Percentiles rank a stretch among this genome's conserved stretches.
phyloP scores from a whole-genome alignment of 306 rosid genomes.

The Myrica gale region DNA sequence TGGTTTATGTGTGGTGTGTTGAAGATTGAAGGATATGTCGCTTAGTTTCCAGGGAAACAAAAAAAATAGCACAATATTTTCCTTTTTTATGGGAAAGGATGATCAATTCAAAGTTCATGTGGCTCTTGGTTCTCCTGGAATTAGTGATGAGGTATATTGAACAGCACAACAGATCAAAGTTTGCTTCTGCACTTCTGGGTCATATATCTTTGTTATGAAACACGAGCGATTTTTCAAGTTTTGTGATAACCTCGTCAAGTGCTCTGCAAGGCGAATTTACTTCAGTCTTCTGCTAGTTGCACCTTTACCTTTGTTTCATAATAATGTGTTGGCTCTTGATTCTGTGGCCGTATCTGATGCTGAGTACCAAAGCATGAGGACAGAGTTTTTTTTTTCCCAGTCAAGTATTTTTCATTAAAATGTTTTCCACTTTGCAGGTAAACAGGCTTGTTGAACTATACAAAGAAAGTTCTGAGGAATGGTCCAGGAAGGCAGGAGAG shows the following conservation, averaged over 20 bases:
- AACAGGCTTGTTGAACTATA: slow-evolving; percentile 81
- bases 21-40: too few species aligned
- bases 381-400: not conserved
- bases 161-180: not conserved
- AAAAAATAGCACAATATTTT: too few species aligned
- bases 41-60: too few species aligned
- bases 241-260: not conserved
- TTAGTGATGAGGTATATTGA: not conserved
- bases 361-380: not conserved
- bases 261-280: not conserved
- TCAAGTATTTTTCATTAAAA: slow-evolving; percentile 9
- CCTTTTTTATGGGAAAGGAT: too few species aligned
- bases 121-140: not conserved
- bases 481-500: slow-evolving; percentile 86
- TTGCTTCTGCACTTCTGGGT: not conserved
- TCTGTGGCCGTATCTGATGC: not conserved
- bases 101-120: not conserved
- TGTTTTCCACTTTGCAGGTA: slow-evolving; percentile 41
- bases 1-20: too few species aligned
- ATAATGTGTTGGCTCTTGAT: not conserved
- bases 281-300: not conserved
- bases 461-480: slow-evolving; percentile 86
- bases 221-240: not conserved
- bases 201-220: not conserved
- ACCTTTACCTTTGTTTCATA: not conserved